Evolutionary conservation across 768 basidiomycete species (phyloP).

Genomic region (Lactifluus subvellereus): DNA sequence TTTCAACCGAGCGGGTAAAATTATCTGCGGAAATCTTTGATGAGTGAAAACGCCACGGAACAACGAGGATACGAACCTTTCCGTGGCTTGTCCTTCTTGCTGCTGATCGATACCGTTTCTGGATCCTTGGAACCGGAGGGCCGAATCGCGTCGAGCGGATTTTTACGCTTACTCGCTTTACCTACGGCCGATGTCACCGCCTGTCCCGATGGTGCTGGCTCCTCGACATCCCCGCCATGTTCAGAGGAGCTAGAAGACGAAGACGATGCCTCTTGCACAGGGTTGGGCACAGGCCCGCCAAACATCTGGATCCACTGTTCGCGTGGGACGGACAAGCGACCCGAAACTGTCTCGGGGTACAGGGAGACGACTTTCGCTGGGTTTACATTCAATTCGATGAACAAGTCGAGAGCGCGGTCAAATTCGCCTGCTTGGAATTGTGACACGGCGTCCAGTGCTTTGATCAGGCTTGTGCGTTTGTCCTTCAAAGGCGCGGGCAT

Average conservation of each 20-base stretch:
- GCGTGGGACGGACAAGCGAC: constrained; percentile 62
- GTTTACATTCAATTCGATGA: constrained; percentile 83
- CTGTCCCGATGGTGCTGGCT: constrained; percentile 3
- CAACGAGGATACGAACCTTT: constrained; percentile 27
- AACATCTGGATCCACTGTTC: constrained; percentile 78
- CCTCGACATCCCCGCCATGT: constrained; percentile 9
- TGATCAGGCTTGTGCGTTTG: constrained; percentile 51
- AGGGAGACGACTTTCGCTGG: constrained; percentile 91
- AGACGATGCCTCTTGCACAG: constrained; percentile 27
- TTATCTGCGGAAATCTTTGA: constrained; percentile 40
- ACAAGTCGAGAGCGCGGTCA: constrained; percentile 77
- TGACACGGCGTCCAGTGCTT: constrained; percentile 71
- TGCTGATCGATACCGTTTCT: constrained; percentile 49
- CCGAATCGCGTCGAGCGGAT: constrained; percentile 49
- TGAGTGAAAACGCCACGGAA: background rate
- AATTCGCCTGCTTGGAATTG: constrained; percentile 66
- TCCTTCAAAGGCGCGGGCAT: constrained; percentile 36
- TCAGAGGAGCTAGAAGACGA: constrained; percentile 16
- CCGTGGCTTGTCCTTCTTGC: constrained; percentile 14
- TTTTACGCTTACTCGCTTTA: constrained; percentile 48
- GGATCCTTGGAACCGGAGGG: constrained; percentile 49
- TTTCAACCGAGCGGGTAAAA: constrained; percentile 71
- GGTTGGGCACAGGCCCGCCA: constrained; percentile 54
- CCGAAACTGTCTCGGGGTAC: constrained; percentile 77
- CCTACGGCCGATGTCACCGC: constrained; percentile 31